Conservation (phyloP, 176 grass and related monocot genomes). For the Oryza glaberrima region DNA sequence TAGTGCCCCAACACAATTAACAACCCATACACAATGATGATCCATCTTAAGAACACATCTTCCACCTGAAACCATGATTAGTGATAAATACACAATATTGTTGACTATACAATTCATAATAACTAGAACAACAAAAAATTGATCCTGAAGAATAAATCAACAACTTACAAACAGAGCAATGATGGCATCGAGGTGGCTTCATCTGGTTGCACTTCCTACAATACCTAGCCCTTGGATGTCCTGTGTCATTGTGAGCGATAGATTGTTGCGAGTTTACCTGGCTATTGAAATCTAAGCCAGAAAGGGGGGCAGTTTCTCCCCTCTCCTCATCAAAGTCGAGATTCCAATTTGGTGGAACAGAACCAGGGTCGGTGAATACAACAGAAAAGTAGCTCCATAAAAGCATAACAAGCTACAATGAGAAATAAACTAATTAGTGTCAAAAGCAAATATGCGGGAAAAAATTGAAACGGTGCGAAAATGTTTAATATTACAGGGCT, state of each 20-base stretch:
- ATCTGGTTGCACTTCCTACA: conserved; percentile 94
- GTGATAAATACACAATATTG: neutral
- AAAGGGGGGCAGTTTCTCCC: conserved; percentile 75
- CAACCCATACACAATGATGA: conserved; percentile 98
- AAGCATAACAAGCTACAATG: conserved; percentile 81
- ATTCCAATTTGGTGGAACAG: conserved; percentile 84
- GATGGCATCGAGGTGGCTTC: conserved; percentile 95
- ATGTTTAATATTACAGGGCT: neutral
- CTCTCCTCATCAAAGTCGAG: conserved; percentile 79
- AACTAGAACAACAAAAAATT: neutral
- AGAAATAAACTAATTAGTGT: conserved; percentile 10
- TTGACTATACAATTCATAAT: neutral
- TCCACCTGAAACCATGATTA: conserved; percentile 73
- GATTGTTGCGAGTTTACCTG: conserved; percentile 67
- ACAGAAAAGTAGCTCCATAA: conserved; percentile 95
- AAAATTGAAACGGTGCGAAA: neutral
- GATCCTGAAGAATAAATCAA: neutral
- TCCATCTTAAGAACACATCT: conserved; percentile 95
- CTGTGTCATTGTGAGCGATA: conserved; percentile 31
- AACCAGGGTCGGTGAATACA: conserved; percentile 83
- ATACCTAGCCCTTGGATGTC: conserved; percentile 69
- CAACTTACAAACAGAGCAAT: conserved; percentile 97
- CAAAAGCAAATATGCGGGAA: neutral
- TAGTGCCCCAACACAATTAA: conserved; percentile 91
- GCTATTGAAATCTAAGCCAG: conserved; percentile 55